These are phyloP conservation scores for Pichia norvegensis DNA, from an alignment of 1,139 yeast species.

Conservation along the genomic window DNA sequence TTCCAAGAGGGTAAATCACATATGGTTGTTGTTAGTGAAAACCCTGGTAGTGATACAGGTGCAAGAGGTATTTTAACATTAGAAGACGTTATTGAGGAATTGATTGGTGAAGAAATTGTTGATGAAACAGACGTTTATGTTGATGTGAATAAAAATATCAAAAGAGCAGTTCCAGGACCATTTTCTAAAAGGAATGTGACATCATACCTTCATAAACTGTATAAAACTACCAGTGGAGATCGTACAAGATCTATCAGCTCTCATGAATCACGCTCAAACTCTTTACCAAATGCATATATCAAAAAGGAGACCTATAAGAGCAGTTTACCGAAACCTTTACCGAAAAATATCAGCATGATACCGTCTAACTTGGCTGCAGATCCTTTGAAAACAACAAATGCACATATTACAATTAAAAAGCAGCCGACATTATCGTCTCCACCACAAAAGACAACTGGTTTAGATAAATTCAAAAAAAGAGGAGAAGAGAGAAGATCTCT, in stretches of 20 bases:
- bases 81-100: slow-evolving; percentile 95
- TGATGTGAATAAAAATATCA: slow-evolving; percentile 82
- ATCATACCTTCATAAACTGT: slow-evolving; percentile 54
- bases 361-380: slow-evolving; percentile 75
- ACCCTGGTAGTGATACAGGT: slow-evolving; percentile 83
- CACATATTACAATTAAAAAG: slow-evolving; percentile 63
- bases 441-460: neutral
- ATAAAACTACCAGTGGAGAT: slow-evolving; percentile 10
- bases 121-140: slow-evolving; percentile 96
- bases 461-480: neutral
- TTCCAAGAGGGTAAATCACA: slow-evolving; percentile 98
- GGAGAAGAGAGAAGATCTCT: slow-evolving; percentile 3
- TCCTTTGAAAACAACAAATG: slow-evolving; percentile 66
- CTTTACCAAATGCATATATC: slow-evolving; percentile 6
- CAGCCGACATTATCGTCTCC: slow-evolving; percentile 26
- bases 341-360: slow-evolving; percentile 24
- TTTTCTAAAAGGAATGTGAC: slow-evolving; percentile 65
- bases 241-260: slow-evolving; percentile 3
- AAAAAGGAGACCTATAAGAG: slow-evolving; percentile 8
- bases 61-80: slow-evolving; percentile 87
- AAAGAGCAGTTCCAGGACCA: slow-evolving; percentile 80
- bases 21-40: slow-evolving; percentile 86
- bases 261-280: slow-evolving; percentile 1
- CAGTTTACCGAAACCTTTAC: slow-evolving; percentile 20
- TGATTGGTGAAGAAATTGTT: slow-evolving; percentile 95